phyloP scores from a whole-genome alignment of 192 early-diverging fungal species.

The Chytriomyces sp. region DNA sequence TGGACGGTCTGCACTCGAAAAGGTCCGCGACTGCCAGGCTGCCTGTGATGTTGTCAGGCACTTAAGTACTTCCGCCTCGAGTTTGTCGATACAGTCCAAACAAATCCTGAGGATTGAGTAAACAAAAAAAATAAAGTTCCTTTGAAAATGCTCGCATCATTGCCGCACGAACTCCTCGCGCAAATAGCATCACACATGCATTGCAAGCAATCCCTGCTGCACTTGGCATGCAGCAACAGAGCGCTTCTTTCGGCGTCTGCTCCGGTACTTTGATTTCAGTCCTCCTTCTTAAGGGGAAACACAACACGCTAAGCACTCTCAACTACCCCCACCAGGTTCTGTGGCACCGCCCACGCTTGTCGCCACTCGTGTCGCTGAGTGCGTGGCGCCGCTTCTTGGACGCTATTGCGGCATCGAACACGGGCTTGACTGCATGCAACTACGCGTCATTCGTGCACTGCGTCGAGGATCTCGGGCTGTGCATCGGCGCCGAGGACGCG shows the following conservation, averaged over 20 bases:
- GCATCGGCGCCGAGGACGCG: slow-evolving; percentile 40
- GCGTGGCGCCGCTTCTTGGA: slow-evolving; percentile 31
- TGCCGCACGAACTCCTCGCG: slow-evolving; percentile 16
- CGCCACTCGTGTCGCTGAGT: slow-evolving; percentile 1
- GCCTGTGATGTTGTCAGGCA: too few relatives aligned
- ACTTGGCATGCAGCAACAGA: too few relatives aligned
- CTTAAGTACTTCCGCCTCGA: too few relatives aligned
- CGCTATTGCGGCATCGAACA: slow-evolving; percentile 18
- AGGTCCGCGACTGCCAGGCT: too few relatives aligned
- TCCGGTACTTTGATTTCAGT: background rate
- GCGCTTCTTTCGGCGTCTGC: background rate
- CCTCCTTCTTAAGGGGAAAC: background rate
- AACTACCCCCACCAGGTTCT: too few relatives aligned
- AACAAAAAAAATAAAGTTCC: background rate
- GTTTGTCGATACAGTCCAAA: too few relatives aligned
- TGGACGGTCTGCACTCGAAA: too few relatives aligned
- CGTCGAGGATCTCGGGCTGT: slow-evolving; percentile 41
- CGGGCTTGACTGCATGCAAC: background rate
- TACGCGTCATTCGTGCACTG: slow-evolving; percentile 22
- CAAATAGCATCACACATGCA: background rate
- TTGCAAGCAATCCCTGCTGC: too few relatives aligned
- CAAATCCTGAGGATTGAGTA: background rate
- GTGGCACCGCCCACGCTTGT: slow-evolving; percentile 16
- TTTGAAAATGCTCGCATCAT: background rate
- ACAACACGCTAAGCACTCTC: background rate